Base-by-base conservation (phyloP, 768 basidiomycete species). In the Boletales sp. region DNA sequence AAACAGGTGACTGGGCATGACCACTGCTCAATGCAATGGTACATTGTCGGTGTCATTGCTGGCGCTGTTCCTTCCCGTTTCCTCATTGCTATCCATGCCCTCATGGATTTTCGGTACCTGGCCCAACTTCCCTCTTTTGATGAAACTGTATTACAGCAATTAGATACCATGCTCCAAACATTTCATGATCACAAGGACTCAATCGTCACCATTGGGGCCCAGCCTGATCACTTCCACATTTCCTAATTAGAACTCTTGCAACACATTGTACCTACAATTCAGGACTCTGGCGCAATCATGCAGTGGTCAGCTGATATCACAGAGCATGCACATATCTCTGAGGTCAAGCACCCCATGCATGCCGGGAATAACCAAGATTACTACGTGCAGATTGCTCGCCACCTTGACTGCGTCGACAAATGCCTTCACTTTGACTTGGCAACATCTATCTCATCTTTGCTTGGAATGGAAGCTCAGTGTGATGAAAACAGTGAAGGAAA, bases 51-150 rank as follows among this genome's bases (percentile, higher is more conserved):
- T 61, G 59, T 2, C 64, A 70, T 53, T 66, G 42, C 14, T 12
- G 30, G 31, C 10, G 29, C n/a, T 0, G 24, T 30, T 18, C 27
- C 27, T 9, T 9, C 27, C 2, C 10, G 6, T 1, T 24, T 48
- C 6, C 13, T 48, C 8, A 2, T 12, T 3, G 41, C 48, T 8
- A 14, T 49, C 65, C 61, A 65, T 2, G 67, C 62, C 0, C n/a
- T 74, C 0, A 54, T 77, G 1, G 72, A 77, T 49, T 77, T 76
- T 49, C 43, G 73, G 7, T 74, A 68, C 47, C 47, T 69, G 7
- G 67, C 71, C 0, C 70, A 70, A 36, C 70, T 69, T 50, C 62
- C 63, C 0, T 15, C 59, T 5, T 75, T 75, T 43, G 57, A 65
- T 1, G 51, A 55, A 0, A 35, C 48, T 17, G 69, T 68, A 2